Evolutionary conservation across 768 basidiomycete species (phyloP), one percentile per base, ranked within the genome.

Genomic region (Cyclocybe cylindracea): DNA sequence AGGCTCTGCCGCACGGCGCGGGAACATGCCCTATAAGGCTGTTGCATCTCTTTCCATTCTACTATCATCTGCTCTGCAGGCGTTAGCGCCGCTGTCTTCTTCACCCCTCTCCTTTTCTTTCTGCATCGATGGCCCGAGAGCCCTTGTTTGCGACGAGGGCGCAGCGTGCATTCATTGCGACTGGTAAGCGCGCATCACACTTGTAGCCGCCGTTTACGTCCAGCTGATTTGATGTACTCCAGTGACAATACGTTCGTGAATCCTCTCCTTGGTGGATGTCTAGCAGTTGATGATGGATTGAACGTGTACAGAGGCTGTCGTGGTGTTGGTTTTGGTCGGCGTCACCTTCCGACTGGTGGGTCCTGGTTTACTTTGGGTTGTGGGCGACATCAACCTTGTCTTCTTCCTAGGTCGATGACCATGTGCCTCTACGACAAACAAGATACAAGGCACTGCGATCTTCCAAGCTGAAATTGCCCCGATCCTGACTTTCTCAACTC

Each of bases 241-340:
- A 85, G 85, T 84, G 50, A 70, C 76, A 53, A 66, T 83, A 60
- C 86, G 87, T 89, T 51, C 76, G 86, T 79, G 43, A 39, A n/a
- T 16, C 10, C 19, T 29, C 14, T 33, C 44, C 49, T 40, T 10
- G 9, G 13, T 42, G 16, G 34, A 39, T 18, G 19, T 39, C n/a
- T 31, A 10, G 32, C 18, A 9, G 14, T 33, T 38, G 38, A 46
- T 48, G 18, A 42, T 48, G 2, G 43, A 44, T 49, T 13, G 44
- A 14, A 35, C 16, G 39, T 29, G 29, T 59, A 41, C 64, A 92
- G 90, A 93, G 74, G 90, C 87, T 1, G 70, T 87, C 42, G 75
- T 85, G 7, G 89, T 94, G 33, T 72, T 92, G 43, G 77, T 79
- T 8, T 85, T 93, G 84, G 85, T 93, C 48, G 85, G 70, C 36